Conservation (phyloP, 345 rosid genomes). For the Eucalyptus dawsonii region DNA sequence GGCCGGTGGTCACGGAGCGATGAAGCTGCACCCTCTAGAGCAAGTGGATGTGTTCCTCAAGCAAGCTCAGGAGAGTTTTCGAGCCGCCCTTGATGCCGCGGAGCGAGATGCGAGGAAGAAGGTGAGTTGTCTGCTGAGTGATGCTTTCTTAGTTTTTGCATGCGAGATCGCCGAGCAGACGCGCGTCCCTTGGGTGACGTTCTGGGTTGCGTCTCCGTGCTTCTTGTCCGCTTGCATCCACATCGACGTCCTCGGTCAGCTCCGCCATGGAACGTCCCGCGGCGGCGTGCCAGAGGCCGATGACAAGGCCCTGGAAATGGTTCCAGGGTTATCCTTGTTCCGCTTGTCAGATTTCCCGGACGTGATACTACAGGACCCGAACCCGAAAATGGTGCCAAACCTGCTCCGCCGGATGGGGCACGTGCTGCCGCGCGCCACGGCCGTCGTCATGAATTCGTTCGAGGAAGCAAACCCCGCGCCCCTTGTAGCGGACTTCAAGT, state of each 20-base stretch:
- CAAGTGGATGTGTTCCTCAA: constrained; percentile 11
- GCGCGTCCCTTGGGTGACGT: constrained; percentile 35
- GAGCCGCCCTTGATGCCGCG: constrained; percentile 5
- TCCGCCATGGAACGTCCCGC: neutral
- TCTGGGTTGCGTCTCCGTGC: constrained; percentile 17
- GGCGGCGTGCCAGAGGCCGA: neutral
- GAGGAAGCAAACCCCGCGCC: neutral
- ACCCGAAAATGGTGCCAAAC: neutral
- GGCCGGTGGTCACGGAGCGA: neutral
- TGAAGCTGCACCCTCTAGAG: neutral
- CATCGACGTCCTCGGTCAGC: constrained; percentile 1
- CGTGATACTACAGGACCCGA: neutral
- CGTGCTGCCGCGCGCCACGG: neutral
- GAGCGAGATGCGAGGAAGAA: constrained; percentile 1
- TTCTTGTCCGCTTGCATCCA: constrained; percentile 27
- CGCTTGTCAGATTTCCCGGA: neutral
- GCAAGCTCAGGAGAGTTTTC: constrained; percentile 12
- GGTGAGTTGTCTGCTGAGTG: constrained; percentile 14
- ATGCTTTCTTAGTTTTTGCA: constrained; percentile 22
- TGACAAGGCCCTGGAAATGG: neutral
- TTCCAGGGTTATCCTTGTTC: neutral
- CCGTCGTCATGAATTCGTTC: neutral
- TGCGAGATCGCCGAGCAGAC: constrained; percentile 17
- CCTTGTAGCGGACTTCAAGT: neutral
- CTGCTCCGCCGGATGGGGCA: neutral